Conservation (phyloP, 2,329 filamentous ascomycete genomes). For the Didymella pomorum region DNA sequence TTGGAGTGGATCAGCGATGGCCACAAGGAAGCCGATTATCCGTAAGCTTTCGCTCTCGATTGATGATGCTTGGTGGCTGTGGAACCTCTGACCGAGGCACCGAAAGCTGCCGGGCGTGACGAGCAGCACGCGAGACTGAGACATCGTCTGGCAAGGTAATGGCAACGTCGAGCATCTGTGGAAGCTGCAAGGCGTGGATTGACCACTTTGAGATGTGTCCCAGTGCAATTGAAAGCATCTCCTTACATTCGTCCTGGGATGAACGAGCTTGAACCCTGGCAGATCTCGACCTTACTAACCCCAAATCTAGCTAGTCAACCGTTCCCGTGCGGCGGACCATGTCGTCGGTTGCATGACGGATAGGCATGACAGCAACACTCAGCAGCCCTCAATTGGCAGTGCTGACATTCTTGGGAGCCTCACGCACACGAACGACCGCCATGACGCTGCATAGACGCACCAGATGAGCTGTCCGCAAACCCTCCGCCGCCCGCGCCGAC, state of each 20-base stretch:
- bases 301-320: slow-evolving; percentile 7
- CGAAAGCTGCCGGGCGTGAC: not conserved
- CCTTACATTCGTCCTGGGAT: not conserved
- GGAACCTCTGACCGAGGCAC: not conserved
- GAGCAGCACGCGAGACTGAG: slow-evolving; percentile 3
- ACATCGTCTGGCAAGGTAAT: not conserved
- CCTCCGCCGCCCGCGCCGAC: slow-evolving; percentile 38
- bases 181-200: not conserved
- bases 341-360: slow-evolving; percentile 20
- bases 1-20: not conserved
- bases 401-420: slow-evolving; percentile 11
- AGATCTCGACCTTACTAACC: too few species aligned
- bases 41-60: not conserved
- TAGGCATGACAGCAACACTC: slow-evolving; percentile 14
- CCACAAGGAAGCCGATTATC: not conserved
- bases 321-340: slow-evolving; percentile 21
- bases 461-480: slow-evolving; percentile 43
- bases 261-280: slow-evolving; percentile 20
- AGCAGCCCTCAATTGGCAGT: slow-evolving; percentile 16
- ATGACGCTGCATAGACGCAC: slow-evolving; percentile 38
- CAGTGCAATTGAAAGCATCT: not conserved
- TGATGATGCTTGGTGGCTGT: not conserved
- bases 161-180: not conserved
- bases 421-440: slow-evolving; percentile 28
- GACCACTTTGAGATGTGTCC: not conserved